These are phyloP conservation scores for Myotisia sp. DNA, from an alignment of 2,329 filamentous ascomycete species.

Conservation along the genomic window DNA sequence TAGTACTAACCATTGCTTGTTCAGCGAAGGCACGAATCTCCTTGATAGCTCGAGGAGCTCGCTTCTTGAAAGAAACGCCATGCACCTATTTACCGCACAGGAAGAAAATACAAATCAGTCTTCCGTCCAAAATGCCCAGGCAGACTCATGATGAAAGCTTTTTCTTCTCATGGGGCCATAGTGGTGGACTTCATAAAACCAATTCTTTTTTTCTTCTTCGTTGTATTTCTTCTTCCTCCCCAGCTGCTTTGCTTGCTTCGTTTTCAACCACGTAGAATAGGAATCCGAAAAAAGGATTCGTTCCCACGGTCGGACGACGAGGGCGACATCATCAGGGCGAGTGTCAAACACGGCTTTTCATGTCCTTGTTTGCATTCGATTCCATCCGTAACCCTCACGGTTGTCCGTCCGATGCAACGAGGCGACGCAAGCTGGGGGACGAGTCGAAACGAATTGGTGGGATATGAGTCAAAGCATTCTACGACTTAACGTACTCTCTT, in stretches of 20 bases:
- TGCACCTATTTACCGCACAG: conserved; percentile 55
- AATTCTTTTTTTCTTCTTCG: conserved; percentile 24
- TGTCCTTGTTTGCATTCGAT: no score
- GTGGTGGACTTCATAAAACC: conserved; percentile 59
- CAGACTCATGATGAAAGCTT: not conserved
- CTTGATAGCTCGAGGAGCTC: conserved; percentile 96
- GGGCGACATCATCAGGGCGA: no score
- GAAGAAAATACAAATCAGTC: conserved; percentile 42
- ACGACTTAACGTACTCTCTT: conserved; percentile 68
- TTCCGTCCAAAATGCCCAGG: conserved; percentile 45
- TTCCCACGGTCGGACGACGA: no score
- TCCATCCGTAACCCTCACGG: no score
- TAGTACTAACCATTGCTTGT: conserved; percentile 77
- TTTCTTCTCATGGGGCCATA: conserved; percentile 27
- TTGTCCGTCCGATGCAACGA: no score
- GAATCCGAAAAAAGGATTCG: no score
- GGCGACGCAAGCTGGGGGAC: no score
- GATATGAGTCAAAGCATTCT: no score
- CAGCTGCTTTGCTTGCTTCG: no score
- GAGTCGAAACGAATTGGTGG: no score
- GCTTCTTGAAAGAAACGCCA: conserved; percentile 98
- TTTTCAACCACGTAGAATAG: no score
- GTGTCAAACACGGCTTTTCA: no score
- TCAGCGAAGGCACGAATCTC: conserved; percentile 93
- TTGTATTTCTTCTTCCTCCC: conserved; percentile 6